phyloP scores from a whole-genome alignment of 83 land plant species.

The Picea abies region DNA sequence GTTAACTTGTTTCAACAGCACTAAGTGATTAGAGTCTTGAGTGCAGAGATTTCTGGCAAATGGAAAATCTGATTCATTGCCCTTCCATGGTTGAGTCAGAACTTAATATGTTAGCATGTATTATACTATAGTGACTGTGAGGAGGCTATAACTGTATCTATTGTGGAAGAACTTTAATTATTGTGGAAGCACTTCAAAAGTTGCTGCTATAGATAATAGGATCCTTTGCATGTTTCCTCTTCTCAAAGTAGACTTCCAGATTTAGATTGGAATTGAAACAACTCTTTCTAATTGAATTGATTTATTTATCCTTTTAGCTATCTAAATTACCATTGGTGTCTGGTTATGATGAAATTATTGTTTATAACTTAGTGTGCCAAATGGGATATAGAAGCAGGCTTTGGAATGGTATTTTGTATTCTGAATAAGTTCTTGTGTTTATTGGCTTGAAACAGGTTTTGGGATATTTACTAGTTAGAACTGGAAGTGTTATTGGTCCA shows the following conservation, averaged over 20 bases:
- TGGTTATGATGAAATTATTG: not conserved
- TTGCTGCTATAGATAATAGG: no score
- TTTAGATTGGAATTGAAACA: no score
- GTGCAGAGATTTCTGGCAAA: not conserved
- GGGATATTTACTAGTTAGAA: slow-evolving; percentile 49
- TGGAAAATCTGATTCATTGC: not conserved
- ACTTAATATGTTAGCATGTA: not conserved
- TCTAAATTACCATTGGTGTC: no score
- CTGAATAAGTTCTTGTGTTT: not conserved
- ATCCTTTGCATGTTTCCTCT: no score
- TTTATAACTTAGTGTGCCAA: no score
- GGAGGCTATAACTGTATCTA: not conserved
- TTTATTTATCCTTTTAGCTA: no score
- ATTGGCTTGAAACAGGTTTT: slow-evolving; percentile 27
- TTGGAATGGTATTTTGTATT: not conserved
- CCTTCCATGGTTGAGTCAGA: not conserved
- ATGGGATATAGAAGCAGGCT: not conserved
- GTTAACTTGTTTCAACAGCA: not conserved
- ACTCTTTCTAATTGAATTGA: no score
- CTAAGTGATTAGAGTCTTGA: not conserved
- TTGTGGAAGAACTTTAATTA: not conserved
- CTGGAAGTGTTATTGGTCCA: slow-evolving; percentile 28
- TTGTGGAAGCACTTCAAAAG: no score
- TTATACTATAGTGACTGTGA: not conserved
- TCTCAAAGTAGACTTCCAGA: no score